A percentile compares a stretch with the other conserved stretches of the same genome.
Conservation (phyloP, 228 moss, liverwort and hornwort genomes). For the Sphagnum magellanicum region DNA sequence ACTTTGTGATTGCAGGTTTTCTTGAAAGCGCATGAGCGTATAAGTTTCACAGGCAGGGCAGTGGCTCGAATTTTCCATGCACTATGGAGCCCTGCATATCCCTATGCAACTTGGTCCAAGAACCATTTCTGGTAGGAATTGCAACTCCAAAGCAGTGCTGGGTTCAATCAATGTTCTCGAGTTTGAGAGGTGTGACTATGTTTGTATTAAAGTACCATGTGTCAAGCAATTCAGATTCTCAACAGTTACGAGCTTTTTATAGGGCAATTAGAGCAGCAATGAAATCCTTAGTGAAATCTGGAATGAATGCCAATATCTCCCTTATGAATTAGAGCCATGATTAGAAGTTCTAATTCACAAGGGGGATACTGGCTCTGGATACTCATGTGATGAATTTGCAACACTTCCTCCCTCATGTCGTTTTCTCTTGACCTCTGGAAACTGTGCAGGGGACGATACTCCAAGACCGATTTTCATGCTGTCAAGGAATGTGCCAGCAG, state of each 20-base stretch:
- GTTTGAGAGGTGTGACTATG: no score
- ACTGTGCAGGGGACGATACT: slow-evolving; percentile 65
- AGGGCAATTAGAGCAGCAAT: background rate
- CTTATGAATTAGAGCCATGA: background rate
- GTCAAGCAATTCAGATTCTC: background rate
- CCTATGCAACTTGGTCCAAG: slow-evolving; percentile 68
- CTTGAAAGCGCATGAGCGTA: slow-evolving; percentile 47
- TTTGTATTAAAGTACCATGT: no score
- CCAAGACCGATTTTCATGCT: slow-evolving; percentile 58
- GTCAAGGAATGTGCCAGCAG: slow-evolving; percentile 57
- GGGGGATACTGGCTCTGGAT: background rate
- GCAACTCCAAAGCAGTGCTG: background rate
- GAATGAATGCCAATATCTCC: background rate
- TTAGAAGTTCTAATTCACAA: no score
- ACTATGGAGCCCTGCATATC: slow-evolving; percentile 83
- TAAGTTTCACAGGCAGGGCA: slow-evolving; percentile 65
- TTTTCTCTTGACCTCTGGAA: background rate
- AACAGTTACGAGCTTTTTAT: background rate
- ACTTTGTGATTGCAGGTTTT: slow-evolving; percentile 53
- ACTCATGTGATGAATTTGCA: background rate
- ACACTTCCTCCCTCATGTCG: background rate
- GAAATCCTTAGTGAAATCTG: background rate
- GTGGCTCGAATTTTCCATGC: slow-evolving; percentile 86
- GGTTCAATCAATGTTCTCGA: background rate
- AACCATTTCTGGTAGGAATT: slow-evolving; percentile 72